A percentile compares a stretch with the other conserved stretches of the same genome.
phyloP scores from a whole-genome alignment of 805 yeast genomes.

The Saccharomyces kudriavzevii region DNA sequence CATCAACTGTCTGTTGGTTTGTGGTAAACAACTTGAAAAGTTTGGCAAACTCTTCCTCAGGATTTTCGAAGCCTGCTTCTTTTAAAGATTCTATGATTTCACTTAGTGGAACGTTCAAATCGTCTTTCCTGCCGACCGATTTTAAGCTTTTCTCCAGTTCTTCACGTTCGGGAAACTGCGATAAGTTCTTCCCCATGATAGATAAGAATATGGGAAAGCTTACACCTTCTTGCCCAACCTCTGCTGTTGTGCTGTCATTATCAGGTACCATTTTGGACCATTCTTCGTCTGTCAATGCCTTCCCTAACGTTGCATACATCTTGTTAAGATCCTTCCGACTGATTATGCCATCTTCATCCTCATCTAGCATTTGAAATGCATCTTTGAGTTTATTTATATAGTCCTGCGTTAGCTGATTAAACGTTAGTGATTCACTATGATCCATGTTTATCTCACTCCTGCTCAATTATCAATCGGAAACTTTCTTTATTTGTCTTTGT shows the following conservation, averaged over 20 bases:
- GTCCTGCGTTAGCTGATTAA: conserved; percentile 44
- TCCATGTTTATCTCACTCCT: conserved; percentile 11
- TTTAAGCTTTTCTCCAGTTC: conserved; percentile 54
- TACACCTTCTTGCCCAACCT: conserved; percentile 24
- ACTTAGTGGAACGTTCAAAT: conserved; percentile 39
- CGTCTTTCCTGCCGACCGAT: conserved; percentile 26
- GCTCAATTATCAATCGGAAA: neutral
- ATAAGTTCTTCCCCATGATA: conserved; percentile 49
- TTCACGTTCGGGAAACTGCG: conserved; percentile 42
- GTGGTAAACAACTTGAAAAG: conserved; percentile 49
- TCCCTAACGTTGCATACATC: conserved; percentile 47
- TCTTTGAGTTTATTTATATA: conserved; percentile 63
- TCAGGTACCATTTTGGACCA: conserved; percentile 43
- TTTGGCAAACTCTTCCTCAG: conserved; percentile 38
- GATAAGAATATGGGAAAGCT: conserved; percentile 61
- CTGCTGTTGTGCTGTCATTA: neutral
- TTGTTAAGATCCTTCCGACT: conserved; percentile 47
- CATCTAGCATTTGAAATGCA: conserved; percentile 73
- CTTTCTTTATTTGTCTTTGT: neutral
- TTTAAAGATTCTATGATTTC: conserved; percentile 44
- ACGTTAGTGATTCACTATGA: conserved; percentile 27
- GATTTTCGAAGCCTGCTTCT: conserved; percentile 34
- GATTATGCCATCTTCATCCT: conserved; percentile 67
- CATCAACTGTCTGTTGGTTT: conserved; percentile 48
- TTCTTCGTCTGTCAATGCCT: conserved; percentile 35